These are phyloP conservation scores for Simplicillium aogashimaense DNA, from an alignment of 2,329 filamentous ascomycete genomes.

Conservation along the genomic window DNA sequence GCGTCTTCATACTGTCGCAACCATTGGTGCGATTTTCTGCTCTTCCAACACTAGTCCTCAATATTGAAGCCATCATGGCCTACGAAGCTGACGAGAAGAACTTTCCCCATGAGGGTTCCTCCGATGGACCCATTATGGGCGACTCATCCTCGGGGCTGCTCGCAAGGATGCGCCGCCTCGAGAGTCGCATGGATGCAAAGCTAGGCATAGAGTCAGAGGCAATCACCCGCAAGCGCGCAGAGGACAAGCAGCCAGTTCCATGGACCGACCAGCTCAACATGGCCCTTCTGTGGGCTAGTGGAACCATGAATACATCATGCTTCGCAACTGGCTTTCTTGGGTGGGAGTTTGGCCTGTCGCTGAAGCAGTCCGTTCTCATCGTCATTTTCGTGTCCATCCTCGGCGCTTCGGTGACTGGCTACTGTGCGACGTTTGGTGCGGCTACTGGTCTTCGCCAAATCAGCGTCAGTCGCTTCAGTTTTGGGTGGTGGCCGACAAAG, in stretches of 20 bases:
- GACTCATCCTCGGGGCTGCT: slow-evolving; percentile 12
- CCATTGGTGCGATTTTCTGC: too few relatives aligned
- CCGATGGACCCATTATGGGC: too few relatives aligned
- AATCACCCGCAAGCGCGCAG: slow-evolving; percentile 32
- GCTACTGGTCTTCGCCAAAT: slow-evolving; percentile 40
- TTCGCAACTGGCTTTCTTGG: slow-evolving; percentile 42
- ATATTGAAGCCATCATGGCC: too few relatives aligned
- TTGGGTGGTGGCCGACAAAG: slow-evolving; percentile 41
- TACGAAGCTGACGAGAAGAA: too few relatives aligned
- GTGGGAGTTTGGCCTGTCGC: slow-evolving; percentile 33
- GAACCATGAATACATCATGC: slow-evolving; percentile 39
- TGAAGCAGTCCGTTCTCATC: slow-evolving; percentile 32
- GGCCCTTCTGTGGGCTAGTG: slow-evolving; percentile 41
- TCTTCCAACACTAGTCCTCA: too few relatives aligned
- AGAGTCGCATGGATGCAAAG: slow-evolving; percentile 31
- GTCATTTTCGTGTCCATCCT: slow-evolving; percentile 35
- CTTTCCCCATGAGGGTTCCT: too few relatives aligned
- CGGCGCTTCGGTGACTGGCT: slow-evolving; percentile 23
- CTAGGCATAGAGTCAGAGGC: slow-evolving; percentile 39
- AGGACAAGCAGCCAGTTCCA: slow-evolving; percentile 21
- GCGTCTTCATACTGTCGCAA: too few relatives aligned
- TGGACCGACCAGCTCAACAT: slow-evolving; percentile 34
- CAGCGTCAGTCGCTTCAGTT: slow-evolving; percentile 36
- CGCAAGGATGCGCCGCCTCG: slow-evolving; percentile 26
- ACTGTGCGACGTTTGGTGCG: slow-evolving; percentile 39